These are phyloP conservation scores for Albugo laibachii DNA, from an alignment of 352 stramenopile genomes.

Conservation along the genomic window DNA sequence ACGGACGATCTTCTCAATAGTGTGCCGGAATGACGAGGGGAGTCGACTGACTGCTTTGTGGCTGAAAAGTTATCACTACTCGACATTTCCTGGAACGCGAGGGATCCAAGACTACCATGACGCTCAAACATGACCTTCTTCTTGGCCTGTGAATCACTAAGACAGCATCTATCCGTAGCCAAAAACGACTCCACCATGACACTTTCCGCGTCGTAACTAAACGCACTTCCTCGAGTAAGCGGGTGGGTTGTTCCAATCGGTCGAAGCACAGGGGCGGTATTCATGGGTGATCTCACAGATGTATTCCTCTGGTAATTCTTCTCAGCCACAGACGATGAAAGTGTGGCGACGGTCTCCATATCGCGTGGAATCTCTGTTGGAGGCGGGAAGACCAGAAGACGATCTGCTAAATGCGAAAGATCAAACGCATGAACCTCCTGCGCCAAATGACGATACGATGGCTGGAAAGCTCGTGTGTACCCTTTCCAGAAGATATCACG, in stretches of 20 bases:
- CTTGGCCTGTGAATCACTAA: conserved; percentile 15
- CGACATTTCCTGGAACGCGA: conserved; percentile 47
- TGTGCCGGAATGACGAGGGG: conserved; percentile 5
- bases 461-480: conserved; percentile 55
- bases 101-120: conserved; percentile 62
- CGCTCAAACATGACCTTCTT: conserved; percentile 45
- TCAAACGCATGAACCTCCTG: conserved; percentile 62
- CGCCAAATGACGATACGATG: conserved; percentile 71
- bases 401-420: conserved; percentile 32
- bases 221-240: conserved; percentile 45
- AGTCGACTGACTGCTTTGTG: conserved; percentile 1
- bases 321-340: background rate
- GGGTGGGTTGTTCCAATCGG: conserved; percentile 1
- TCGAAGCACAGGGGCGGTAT: background rate
- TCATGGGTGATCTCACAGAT: background rate
- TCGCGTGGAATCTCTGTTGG: conserved; percentile 35
- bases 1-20: conserved; percentile 11
- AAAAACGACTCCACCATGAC: conserved; percentile 82
- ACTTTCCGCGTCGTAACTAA: conserved; percentile 78
- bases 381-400: conserved; percentile 59
- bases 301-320: background rate
- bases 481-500: conserved; percentile 72
- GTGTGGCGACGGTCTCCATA: conserved; percentile 3
- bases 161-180: conserved; percentile 27
- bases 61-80: conserved; percentile 5